phyloP scores from a whole-genome alignment of 108 stramenopile species.

The Skeletonema costatum region DNA sequence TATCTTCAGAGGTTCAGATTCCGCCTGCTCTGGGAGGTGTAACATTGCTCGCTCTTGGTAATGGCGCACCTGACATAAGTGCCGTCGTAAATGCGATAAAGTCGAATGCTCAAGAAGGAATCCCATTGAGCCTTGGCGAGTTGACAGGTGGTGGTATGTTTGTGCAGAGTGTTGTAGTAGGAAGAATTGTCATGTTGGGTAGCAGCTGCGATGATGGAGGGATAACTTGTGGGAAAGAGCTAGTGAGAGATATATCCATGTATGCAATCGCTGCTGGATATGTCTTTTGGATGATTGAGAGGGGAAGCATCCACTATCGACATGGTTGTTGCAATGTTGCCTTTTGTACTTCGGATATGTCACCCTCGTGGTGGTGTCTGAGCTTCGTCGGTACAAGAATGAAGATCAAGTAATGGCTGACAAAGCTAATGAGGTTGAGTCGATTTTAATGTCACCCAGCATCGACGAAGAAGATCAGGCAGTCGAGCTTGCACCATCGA shows the following conservation, averaged over 20 bases:
- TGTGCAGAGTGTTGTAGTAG: constrained; percentile 58
- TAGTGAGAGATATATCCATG: constrained; percentile 43
- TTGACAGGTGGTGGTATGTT: constrained; percentile 77
- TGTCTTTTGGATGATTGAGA: constrained; percentile 20
- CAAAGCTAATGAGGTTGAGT: neutral
- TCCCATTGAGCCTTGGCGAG: constrained; percentile 55
- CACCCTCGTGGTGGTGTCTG: constrained; percentile 24
- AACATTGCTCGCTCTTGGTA: constrained; percentile 77
- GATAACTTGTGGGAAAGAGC: constrained; percentile 38
- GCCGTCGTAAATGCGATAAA: constrained; percentile 55
- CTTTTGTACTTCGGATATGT: constrained; percentile 38
- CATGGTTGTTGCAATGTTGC: constrained; percentile 22
- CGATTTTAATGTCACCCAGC: neutral
- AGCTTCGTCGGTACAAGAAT: constrained; percentile 31
- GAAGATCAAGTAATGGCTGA: neutral
- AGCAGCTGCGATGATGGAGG: constrained; percentile 2
- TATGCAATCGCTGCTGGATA: constrained; percentile 18
- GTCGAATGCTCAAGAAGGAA: constrained; percentile 33
- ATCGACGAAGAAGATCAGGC: constrained; percentile 24
- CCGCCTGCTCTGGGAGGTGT: constrained; percentile 71
- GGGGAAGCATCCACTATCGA: constrained; percentile 20
- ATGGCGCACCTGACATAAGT: constrained; percentile 76
- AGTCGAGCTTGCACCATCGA: neutral
- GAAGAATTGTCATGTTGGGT: constrained; percentile 43
- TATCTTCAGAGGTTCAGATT: constrained; percentile 49